Evolutionary conservation across 129 eudicot genomes (phyloP).

Genomic region (Tanacetum coccineum): DNA sequence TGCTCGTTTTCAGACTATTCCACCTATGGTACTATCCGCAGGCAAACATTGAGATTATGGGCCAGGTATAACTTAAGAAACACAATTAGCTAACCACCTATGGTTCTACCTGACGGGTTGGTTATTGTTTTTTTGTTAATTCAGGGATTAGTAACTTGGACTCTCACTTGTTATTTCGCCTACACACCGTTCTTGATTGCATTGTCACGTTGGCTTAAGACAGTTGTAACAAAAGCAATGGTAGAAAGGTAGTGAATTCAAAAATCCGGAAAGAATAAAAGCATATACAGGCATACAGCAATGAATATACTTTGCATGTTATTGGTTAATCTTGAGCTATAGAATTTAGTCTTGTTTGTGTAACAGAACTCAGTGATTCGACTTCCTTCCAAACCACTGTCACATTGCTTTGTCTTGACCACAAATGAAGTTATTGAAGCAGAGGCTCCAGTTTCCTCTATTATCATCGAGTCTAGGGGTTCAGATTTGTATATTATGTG

Average conservation of each 20-base stretch:
- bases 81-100: neutral
- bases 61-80: slow-evolving; percentile 42
- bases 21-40: slow-evolving; percentile 86
- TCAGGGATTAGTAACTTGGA: slow-evolving; percentile 84
- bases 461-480: no score
- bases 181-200: slow-evolving; percentile 73
- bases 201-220: slow-evolving; percentile 61
- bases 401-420: no score
- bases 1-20: slow-evolving; percentile 34
- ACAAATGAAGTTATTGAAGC: no score
- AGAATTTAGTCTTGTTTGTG: no score
- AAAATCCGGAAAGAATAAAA: neutral
- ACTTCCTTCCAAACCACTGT: no score
- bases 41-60: slow-evolving; percentile 61
- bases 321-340: no score
- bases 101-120: neutral
- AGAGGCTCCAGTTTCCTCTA: no score
- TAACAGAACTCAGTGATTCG: no score
- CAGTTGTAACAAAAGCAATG: slow-evolving; percentile 24
- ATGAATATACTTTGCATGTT: no score
- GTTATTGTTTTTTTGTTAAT: neutral
- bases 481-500: no score
- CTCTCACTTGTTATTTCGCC: slow-evolving; percentile 74
- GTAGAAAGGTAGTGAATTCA: slow-evolving; percentile 7
- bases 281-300: no score